Base-by-base conservation (phyloP, 192 early-diverging fungal species). In the Podila verticillata region DNA sequence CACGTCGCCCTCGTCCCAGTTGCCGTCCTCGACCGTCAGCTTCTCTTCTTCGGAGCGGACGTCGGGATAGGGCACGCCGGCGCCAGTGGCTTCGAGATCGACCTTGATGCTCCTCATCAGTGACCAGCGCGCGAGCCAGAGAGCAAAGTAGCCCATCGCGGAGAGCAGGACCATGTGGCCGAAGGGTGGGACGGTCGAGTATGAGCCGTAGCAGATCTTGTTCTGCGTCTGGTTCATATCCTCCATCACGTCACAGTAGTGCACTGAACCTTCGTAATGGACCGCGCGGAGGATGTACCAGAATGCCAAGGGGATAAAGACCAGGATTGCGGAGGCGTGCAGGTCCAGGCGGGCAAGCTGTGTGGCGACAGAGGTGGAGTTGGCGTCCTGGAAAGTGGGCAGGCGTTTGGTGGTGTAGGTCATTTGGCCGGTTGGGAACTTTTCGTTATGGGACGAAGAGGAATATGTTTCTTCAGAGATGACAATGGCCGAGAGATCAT, bases 1-100 rank as follows among this genome's bases (percentile, higher is more conserved):
- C 4, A 80, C 77, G 60, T 80, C 77, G 26, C 77, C 77, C 10
- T 80, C 77, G 12, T 80, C 77, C 77, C 77, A 80, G 61, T 80
- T 80, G 15, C 77, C 77, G 13, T 80, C 77, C 62, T 80, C 77
- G 10, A 72, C 70, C 13, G 70, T 80, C 48, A 80, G 58, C 7
- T 72, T 48, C 49, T 80, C 70, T 28, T 80, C 77, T 48, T 80
- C 77, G 19, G 72, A 7, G 2, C 68, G 70, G 20, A 80, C 49
- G 5, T 72, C 61, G 4, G 77, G 77, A 26, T 80, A 80, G 0
- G 77, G 77, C 34, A 80, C 35, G 36, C 72, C 60, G 39, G 39
- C 13, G n/a, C 47, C 54, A 6, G 48, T 15, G 13, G 39, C n/a
- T 32, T 24, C 30, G 24, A 15, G 44, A 7, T 24, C 58, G 35